Evolutionary conservation across 1,284 basidiomycete genomes (phyloP), one percentile per base, ranked within the genome.

Genomic region (Cutaneotrichosporon cutaneum): DNA sequence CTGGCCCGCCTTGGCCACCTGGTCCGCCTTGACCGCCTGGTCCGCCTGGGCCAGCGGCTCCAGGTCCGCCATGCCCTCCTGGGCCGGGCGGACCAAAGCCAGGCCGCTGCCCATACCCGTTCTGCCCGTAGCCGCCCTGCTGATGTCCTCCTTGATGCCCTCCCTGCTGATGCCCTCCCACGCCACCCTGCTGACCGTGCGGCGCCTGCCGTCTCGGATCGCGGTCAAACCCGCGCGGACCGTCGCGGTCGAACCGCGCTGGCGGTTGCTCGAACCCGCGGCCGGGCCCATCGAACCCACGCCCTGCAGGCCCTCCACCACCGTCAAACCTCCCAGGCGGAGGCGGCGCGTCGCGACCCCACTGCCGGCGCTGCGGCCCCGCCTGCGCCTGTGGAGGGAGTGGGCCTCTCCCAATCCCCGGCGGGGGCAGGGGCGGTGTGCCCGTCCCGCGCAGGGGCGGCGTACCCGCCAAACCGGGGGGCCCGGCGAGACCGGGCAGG

Each of bases 321-420:
- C 69, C 71, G 18, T 42, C 39, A 3, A 42, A 42, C 39, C 39
- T 18, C 18, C 39, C 39, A 3, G 39, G 39, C 16, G 39, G 39
- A 18, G 18, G 74, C 39, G 24, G 24, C 8, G 27, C 69, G 6
- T 70, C 64, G 22, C 75, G 74, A 0, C 75, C 72, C 73, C 71
- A 26, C 74, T 47, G 33, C 24, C 56, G 45, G 14, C 56, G 44
- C 14, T 47, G 44, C 2, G 55, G 55, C 3, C 30, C 42, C 4
- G 26, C 14, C 14, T 27, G 44, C 21, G 14, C 48, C 48, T 27
- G 26, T 18, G 39, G 18, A n/a, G 39, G 39, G 6, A 42, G 18
- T 18, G 39, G 39, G 18, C 18, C 39, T 1, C 44, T 26, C 30
- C 52, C 58, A 11, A 54, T 42, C 3, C 51, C 58, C 26, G 58